These are phyloP conservation scores for Trebouxia sp. DNA, from an alignment of 139 green algal species.

Conservation along the genomic window DNA sequence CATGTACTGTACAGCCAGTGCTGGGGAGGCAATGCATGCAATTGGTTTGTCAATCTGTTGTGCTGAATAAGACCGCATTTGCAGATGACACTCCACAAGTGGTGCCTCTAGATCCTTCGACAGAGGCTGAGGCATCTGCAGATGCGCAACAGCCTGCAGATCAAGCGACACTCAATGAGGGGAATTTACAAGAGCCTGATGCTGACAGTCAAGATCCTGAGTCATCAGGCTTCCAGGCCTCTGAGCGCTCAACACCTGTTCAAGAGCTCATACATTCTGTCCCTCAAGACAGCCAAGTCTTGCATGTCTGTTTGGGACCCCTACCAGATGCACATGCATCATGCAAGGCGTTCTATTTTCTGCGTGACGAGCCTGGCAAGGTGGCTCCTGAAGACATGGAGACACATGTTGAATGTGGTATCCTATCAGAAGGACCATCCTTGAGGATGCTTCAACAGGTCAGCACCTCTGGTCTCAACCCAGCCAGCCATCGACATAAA, in stretches of 20 bases:
- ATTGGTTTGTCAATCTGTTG: too few relatives aligned
- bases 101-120: background rate
- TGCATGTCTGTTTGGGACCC: constrained; percentile 13
- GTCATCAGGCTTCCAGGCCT: background rate
- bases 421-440: constrained; percentile 16
- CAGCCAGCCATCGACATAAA: too few relatives aligned
- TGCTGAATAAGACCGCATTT: too few relatives aligned
- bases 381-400: background rate
- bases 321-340: background rate
- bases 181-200: background rate
- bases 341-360: constrained; percentile 31
- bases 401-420: constrained; percentile 7
- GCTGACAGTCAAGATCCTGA: background rate
- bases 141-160: too few relatives aligned
- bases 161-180: too few relatives aligned
- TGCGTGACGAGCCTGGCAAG: constrained; percentile 5
- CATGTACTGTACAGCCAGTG: too few relatives aligned
- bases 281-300: background rate
- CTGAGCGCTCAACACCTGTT: background rate
- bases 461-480: too few relatives aligned
- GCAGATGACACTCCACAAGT: constrained; percentile 2
- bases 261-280: background rate
- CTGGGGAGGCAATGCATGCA: too few relatives aligned
- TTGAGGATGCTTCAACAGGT: constrained; percentile 33
- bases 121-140: background rate